Evolutionary conservation across 2,329 filamentous ascomycete genomes (phyloP), one percentile per base, ranked within the genome.

Genomic region (Colletotrichum cordylinicola): DNA sequence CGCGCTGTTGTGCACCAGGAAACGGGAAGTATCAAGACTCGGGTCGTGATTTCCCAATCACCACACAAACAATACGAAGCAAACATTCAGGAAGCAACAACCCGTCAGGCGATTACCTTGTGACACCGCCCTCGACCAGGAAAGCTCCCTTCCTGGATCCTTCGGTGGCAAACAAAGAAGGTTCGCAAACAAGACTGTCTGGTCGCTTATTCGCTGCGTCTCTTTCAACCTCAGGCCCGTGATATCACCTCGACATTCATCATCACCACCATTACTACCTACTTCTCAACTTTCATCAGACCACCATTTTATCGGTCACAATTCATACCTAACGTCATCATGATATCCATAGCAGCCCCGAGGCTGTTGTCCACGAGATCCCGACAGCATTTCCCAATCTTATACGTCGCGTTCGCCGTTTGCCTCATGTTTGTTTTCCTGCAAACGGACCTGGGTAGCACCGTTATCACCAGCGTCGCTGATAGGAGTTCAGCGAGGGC

Each of bases 331-430:
- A 18, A n/a, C 9, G 39, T 13, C 24, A 67, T 21, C 2, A 75
- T 75, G 73, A 27, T 75, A 29, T 75, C 73, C n/a, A 29, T 75
- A 58, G 61, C 62, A 67, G 62, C 62, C 6, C 62, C 69, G 4
- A 70, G 73, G 16, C 24, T 72, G 73, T 56, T 72, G n/a, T 56
- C 61, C 15, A 64, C 69, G 16, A 39, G 65, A 10, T 64, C n/a
- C 21, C 64, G 56, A 29, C 62, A 10, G 18, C 69, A 66, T 8
- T 33, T 55, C 7, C n/a, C 69, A 3, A 24, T 62, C 29, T 2
- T 67, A 9, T 72, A 62, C 39, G 8, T 72, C n/a, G 43, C 65
- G 15, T 16, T 67, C 12, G 31, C 55, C 2, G 18, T 67, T 4
- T 67, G 62, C 43, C 55, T 72, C 8, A n/a, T 75, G 18, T 35